These are phyloP conservation scores for Exobasidium cylindrosporum DNA, from an alignment of 1,284 basidiomycete genomes.

Conservation along the genomic window DNA sequence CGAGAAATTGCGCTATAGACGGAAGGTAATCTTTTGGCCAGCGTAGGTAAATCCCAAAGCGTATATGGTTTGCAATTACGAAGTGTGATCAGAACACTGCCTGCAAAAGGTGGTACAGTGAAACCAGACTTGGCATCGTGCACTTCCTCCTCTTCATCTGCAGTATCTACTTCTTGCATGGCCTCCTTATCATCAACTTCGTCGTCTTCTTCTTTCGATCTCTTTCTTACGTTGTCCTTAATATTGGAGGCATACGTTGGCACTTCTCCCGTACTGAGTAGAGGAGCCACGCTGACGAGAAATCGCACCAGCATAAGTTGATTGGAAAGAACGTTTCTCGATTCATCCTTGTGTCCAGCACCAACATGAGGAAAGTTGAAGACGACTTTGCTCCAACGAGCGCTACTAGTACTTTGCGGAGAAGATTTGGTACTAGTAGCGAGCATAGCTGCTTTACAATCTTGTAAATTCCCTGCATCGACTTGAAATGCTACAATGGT, in stretches of 20 bases:
- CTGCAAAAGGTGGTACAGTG: slow-evolving; percentile 49
- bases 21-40: slow-evolving; percentile 26
- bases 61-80: slow-evolving; percentile 85
- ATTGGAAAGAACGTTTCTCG: slow-evolving; percentile 87
- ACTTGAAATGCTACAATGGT: slow-evolving; percentile 75
- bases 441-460: neutral
- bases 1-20: slow-evolving; percentile 63
- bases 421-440: slow-evolving; percentile 5
- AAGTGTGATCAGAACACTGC: slow-evolving; percentile 77
- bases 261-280: slow-evolving; percentile 59
- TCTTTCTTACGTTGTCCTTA: slow-evolving; percentile 47
- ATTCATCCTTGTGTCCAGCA: slow-evolving; percentile 88
- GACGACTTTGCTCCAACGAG: slow-evolving; percentile 64
- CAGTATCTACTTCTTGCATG: slow-evolving; percentile 7
- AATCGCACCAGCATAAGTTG: slow-evolving; percentile 84
- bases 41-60: slow-evolving; percentile 65
- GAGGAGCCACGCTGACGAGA: slow-evolving; percentile 68
- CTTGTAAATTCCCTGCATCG: slow-evolving; percentile 65
- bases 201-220: slow-evolving; percentile 14
- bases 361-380: slow-evolving; percentile 97
- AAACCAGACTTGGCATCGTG: slow-evolving; percentile 58
- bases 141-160: slow-evolving; percentile 41
- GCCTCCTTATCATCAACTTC: slow-evolving; percentile 16
- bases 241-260: slow-evolving; percentile 48
- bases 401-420: neutral